A percentile compares a stretch with the other conserved stretches of the same genome.
Evolutionary conservation across 2,329 filamentous ascomycete genomes (phyloP).

Genomic region (Alternaria panax): DNA sequence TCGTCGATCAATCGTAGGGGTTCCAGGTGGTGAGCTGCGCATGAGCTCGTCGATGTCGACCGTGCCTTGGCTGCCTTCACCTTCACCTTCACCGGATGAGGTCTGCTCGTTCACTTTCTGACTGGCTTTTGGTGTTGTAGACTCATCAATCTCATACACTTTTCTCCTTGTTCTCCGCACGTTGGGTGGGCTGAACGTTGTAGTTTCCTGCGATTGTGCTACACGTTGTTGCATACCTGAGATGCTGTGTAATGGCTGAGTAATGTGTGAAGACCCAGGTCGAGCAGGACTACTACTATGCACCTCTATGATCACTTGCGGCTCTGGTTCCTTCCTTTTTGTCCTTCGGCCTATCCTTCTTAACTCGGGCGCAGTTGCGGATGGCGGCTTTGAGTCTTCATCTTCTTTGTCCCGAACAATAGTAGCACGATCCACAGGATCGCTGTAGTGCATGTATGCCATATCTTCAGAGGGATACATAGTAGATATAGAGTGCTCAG

Average conservation of each 20-base stretch:
- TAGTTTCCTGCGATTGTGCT: conserved; percentile 4
- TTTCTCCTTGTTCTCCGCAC: conserved; percentile 22
- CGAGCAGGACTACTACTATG: conserved; percentile 11
- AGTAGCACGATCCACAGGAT: conserved; percentile 14
- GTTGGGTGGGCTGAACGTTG: conserved; percentile 22
- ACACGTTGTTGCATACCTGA: conserved; percentile 14
- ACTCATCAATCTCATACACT: conserved; percentile 10
- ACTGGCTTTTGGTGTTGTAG: conserved; percentile 13
- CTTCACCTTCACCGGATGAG: conserved; percentile 17
- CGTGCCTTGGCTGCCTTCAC: conserved; percentile 15
- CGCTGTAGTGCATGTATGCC: conserved; percentile 16
- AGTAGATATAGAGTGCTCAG: conserved; percentile 40
- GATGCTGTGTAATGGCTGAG: conserved; percentile 9
- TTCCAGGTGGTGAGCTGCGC: conserved; percentile 21
- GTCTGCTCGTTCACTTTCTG: background rate
- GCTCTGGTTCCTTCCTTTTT: conserved; percentile 1
- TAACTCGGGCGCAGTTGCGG: conserved; percentile 13
- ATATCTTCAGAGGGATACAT: conserved; percentile 32
- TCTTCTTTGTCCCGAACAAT: background rate
- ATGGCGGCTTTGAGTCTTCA: conserved; percentile 8
- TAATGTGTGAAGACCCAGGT: conserved; percentile 5
- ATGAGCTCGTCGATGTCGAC: conserved; percentile 9
- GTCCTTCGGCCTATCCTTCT: conserved; percentile 2
- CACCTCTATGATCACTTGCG: conserved; percentile 1
- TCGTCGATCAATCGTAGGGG: conserved; percentile 17